These are phyloP conservation scores for Pogostemon cablin DNA, from an alignment of 257 asterid genomes.

Conservation along the genomic window DNA sequence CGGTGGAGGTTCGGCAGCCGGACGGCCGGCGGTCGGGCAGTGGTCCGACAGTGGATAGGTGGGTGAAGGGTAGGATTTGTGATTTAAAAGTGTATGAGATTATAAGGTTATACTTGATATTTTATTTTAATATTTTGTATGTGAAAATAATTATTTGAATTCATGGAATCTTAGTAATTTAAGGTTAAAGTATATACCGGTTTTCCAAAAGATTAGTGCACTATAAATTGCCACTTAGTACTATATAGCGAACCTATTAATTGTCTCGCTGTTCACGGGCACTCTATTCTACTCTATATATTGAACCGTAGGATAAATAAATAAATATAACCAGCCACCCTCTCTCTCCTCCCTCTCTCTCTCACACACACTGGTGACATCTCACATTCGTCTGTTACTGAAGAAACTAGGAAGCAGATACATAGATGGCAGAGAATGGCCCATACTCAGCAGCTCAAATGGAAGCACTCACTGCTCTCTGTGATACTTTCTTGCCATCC, in stretches of 20 bases:
- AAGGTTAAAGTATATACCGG: too few species aligned
- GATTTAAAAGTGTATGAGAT: too few species aligned
- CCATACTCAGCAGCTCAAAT: slow-evolving; percentile 44
- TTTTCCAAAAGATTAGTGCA: too few species aligned
- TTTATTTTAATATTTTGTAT: too few species aligned
- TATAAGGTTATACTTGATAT: too few species aligned
- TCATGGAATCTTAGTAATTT: too few species aligned
- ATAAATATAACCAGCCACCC: not conserved
- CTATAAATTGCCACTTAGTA: not conserved
- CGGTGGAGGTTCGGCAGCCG: too few species aligned
- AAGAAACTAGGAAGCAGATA: not conserved
- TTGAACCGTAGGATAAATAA: not conserved
- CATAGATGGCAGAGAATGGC: slow-evolving; percentile 4
- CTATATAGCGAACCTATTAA: not conserved
- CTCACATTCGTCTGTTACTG: not conserved
- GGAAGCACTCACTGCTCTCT: slow-evolving; percentile 60
- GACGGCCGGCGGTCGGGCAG: too few species aligned
- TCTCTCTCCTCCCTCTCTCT: slow-evolving; percentile 19
- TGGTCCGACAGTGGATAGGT: too few species aligned
- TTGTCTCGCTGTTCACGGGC: not conserved
- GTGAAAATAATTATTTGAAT: too few species aligned
- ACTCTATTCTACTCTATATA: not conserved
- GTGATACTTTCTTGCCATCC: slow-evolving; percentile 68
- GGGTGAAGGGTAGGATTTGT: too few species aligned
- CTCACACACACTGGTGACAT: not conserved